Evolutionary conservation across 768 basidiomycete species (phyloP), one percentile per base, ranked within the genome.

Genomic region (Mycena indigotica): DNA sequence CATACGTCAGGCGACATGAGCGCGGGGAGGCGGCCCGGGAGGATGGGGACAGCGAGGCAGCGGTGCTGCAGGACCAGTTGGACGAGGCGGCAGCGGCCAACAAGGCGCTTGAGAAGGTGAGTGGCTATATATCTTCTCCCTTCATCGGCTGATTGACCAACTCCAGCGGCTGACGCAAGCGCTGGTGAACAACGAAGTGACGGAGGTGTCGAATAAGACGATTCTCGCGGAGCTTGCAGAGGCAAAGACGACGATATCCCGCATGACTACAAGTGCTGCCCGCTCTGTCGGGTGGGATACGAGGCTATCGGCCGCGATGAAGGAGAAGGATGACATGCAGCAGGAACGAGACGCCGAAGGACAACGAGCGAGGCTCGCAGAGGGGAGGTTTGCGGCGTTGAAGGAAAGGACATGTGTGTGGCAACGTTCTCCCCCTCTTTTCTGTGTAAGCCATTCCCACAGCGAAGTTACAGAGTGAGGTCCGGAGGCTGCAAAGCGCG

Each of bases 281-380:
- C 92, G 87, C 49, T 82, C 87, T 16, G 77, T 85, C 16, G 89
- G 88, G 15, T 83, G 86, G 78, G 88, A 94, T 64, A 77, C 82
- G 8, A 83, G 84, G 12, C 70, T 95, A 28, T 80, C 81, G 13
- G 71, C 77, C 13, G 82, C 84, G n/a, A 74, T 86, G 52, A 86
- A 87, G 66, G 89, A 93, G 70, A 83, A 83, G 64, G 91, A 94
- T 38, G 93, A 95, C 68, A 80, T 90, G 72, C 87, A 84, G 58
- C 91, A 94, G 70, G 93, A 95, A 68, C 77, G 88, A 24, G 87
- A 91, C 54, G 79, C 79, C 51, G 89, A 92, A 62, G 73, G 80
- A 10, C 84, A 88, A 57, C 77, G 86, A 40, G 86, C 89, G 2
- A 78, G 83, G 39, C 66, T 84, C 29, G 88, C 91, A 8, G 93